A percentile compares a stretch with the other conserved stretches of the same genome.
These are phyloP conservation scores for Glycine tomentella DNA, from an alignment of 306 rosid species.

Conservation along the genomic window DNA sequence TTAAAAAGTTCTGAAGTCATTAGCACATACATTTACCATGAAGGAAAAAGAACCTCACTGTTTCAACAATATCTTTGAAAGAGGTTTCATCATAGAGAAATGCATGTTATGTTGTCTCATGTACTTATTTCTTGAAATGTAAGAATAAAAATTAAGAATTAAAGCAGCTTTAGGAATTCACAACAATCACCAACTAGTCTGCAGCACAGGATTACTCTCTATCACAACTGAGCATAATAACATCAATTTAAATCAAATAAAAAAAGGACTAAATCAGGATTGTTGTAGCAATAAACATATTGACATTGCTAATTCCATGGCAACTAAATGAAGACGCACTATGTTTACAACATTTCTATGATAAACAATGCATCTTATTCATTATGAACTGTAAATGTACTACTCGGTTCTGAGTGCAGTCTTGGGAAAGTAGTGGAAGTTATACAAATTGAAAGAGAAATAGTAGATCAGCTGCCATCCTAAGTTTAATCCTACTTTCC, in stretches of 20 bases:
- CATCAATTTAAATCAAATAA: background rate
- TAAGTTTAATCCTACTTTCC: conserved; percentile 23
- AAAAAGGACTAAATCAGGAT: background rate
- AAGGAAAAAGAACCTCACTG: background rate
- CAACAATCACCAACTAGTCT: conserved; percentile 9
- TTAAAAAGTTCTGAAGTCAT: background rate
- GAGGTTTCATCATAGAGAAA: conserved; percentile 17
- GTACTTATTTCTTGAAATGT: conserved; percentile 7
- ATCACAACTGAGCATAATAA: conserved; percentile 6
- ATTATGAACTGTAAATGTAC: background rate
- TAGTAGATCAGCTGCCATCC: conserved; percentile 4
- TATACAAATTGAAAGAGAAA: conserved; percentile 26
- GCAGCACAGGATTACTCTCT: background rate
- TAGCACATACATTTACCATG: background rate
- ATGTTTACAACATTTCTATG: background rate
- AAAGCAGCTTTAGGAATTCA: conserved; percentile 25
- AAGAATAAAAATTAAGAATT: background rate
- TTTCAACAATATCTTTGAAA: conserved; percentile 20
- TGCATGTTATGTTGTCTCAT: conserved; percentile 11
- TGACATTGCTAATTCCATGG: conserved; percentile 9
- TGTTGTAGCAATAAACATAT: background rate
- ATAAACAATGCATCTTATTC: conserved; percentile 23
- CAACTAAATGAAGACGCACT: conserved; percentile 3
- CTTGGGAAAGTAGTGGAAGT: conserved; percentile 19
- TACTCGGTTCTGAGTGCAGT: conserved; percentile 5